Conservation (phyloP, 1,139 yeast species). For the Insectozyma bohioensis region DNA sequence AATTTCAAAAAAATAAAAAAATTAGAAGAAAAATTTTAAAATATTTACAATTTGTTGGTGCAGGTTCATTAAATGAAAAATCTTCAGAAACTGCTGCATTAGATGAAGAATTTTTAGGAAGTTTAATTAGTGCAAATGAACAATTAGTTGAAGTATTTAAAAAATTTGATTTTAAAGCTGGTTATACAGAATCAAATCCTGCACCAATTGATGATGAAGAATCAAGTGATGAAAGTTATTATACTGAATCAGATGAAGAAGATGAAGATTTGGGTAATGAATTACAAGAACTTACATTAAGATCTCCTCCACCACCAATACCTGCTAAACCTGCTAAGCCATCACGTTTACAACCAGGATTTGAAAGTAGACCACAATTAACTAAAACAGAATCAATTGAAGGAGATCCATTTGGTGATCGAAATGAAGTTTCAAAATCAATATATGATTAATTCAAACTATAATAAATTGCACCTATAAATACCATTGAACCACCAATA, state of each 20-base stretch:
- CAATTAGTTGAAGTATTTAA: slow-evolving; percentile 75
- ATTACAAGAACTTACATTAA: slow-evolving; percentile 17
- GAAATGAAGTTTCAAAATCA: slow-evolving; percentile 42
- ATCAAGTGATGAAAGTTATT: slow-evolving; percentile 40
- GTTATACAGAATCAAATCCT: slow-evolving; percentile 36
- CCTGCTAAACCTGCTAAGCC: slow-evolving; percentile 20
- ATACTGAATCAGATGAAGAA: slow-evolving; percentile 32
- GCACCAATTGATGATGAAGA: slow-evolving; percentile 36
- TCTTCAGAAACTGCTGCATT: slow-evolving; percentile 28
- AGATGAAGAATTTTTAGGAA: slow-evolving; percentile 82
- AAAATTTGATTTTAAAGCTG: slow-evolving; percentile 55
- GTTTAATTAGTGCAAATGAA: slow-evolving; percentile 85
- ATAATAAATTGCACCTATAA: slow-evolving; percentile 55
- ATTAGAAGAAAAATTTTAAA: slow-evolving; percentile 76
- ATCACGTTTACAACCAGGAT: slow-evolving; percentile 16
- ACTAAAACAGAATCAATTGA: slow-evolving; percentile 25
- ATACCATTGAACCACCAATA: slow-evolving; percentile 39
- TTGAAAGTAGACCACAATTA: slow-evolving; percentile 13
- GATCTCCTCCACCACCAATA: slow-evolving; percentile 35
- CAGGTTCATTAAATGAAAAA: slow-evolving; percentile 37
- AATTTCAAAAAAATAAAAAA: slow-evolving; percentile 73
- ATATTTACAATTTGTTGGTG: slow-evolving; percentile 78
- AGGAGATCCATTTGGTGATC: slow-evolving; percentile 74
- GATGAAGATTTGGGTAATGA: slow-evolving; percentile 20
- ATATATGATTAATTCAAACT: slow-evolving; percentile 18